Conservation (phyloP, 2,329 filamentous ascomycete species). For the Aspergillus puulaauensis region DNA sequence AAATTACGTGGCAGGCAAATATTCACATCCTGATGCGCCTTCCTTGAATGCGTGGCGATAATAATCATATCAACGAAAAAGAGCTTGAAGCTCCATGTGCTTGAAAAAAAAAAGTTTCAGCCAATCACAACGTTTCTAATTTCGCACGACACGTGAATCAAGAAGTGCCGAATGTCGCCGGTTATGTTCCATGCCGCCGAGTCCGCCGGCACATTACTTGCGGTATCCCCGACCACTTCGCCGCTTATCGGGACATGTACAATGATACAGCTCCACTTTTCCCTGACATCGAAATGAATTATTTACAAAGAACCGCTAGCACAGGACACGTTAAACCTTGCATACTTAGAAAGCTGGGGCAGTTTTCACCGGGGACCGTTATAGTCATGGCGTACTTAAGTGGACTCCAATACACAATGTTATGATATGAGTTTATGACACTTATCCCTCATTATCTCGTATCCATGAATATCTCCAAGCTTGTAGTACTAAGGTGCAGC, state of each 20-base stretch:
- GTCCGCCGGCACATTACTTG: conserved; percentile 27
- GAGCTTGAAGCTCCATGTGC: neutral
- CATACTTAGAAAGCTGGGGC: neutral
- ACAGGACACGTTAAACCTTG: neutral
- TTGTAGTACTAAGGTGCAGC: neutral
- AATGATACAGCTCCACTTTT: conserved; percentile 15
- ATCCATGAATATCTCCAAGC: neutral
- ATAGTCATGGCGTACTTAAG: neutral
- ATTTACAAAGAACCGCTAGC: conserved; percentile 26
- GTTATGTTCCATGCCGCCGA: conserved; percentile 12
- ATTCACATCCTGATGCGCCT: neutral
- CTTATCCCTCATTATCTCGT: neutral
- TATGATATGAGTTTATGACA: neutral
- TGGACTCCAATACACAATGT: neutral
- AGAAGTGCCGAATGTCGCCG: conserved; percentile 31
- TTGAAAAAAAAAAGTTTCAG: conserved; percentile 12
- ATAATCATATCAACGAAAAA: neutral
- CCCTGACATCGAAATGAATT: conserved; percentile 20
- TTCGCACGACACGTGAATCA: conserved; percentile 20
- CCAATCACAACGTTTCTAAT: conserved; percentile 18
- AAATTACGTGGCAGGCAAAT: neutral
- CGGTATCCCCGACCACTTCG: conserved; percentile 23
- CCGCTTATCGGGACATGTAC: conserved; percentile 29
- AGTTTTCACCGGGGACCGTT: conserved; percentile 1
- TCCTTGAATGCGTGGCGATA: neutral